Base-by-base conservation (phyloP, 1,284 basidiomycete species). In the Agaricales sp. region DNA sequence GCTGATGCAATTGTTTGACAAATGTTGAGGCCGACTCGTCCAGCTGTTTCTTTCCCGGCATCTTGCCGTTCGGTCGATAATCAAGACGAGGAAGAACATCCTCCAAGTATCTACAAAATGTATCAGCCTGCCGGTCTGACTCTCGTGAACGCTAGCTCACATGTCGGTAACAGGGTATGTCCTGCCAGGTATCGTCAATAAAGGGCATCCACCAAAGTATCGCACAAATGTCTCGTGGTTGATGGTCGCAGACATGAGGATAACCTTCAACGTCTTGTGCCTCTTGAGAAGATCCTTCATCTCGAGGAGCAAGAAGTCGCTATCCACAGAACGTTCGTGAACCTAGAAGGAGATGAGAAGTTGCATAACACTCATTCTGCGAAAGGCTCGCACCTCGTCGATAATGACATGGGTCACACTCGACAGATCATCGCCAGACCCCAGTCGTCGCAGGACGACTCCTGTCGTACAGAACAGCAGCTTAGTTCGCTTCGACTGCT, bases 401-500 rank as follows among this genome's bases (percentile, higher is more conserved):
- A 97, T 89, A 43, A 97, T 71, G 24, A 97, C 74, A 66, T 96
- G 93, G 3, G 86, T 87, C 45, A 94, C 76, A 45, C 78, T 75
- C 21, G 73, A 63, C 14, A 97, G 67, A 49, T 76, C 77, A 37
- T 89, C 80, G 45, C 91, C 91, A 11, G 73, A 72, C n/a, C 80
- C 78, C 4, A 97, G 67, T 12, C 92, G 76, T 49, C 92, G 74
- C 25, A 97, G 73, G 1, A 94, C 77, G 35, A 97, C 87, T 68
- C 93, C 94, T 2, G 92, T 97, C 0, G 93, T 97, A 59, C 92
- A 92, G 61, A 96, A 97, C 14, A 95, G 67, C 4, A 96, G 65
- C 55, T 87, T 84, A 1, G 89, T 92, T 26, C 74, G 73, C 18
- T 70, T 68, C 3, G 69, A 70, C 22, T 82, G 77, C 52, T 80